Evolutionary conservation across 1,284 basidiomycete species (phyloP).

Genomic region (Marasmius fiardii): DNA sequence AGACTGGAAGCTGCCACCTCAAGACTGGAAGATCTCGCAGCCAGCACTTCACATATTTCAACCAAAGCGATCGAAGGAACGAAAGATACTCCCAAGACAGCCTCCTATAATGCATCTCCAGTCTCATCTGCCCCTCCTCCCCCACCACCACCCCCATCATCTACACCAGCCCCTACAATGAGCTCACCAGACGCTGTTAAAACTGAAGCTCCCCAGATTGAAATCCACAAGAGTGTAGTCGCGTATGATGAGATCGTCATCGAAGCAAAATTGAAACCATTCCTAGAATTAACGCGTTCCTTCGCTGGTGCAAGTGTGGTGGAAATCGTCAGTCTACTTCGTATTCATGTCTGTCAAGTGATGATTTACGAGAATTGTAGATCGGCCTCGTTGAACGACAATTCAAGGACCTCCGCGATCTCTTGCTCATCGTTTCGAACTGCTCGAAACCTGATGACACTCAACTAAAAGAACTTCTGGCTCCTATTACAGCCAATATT

Average conservation of each 20-base stretch:
- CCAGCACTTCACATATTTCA: constrained; percentile 28
- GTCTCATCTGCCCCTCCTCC: constrained; percentile 39
- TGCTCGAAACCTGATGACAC: constrained; percentile 81
- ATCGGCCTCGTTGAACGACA: constrained; percentile 67
- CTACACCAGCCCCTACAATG: constrained; percentile 32
- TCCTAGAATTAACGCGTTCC: constrained; percentile 69
- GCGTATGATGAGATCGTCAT: constrained; percentile 79
- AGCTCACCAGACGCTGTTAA: too few relatives aligned
- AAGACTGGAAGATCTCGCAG: constrained; percentile 88
- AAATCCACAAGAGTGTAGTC: constrained; percentile 58
- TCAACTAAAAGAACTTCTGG: constrained; percentile 59
- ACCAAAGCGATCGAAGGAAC: constrained; percentile 19
- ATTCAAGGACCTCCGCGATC: constrained; percentile 65
- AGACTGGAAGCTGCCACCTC: constrained; percentile 93
- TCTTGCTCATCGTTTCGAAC: constrained; percentile 66
- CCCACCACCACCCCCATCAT: constrained; percentile 33
- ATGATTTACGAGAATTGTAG: constrained; percentile 35
- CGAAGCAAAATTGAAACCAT: constrained; percentile 70
- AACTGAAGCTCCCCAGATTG: constrained; percentile 19
- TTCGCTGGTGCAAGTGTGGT: constrained; percentile 71
- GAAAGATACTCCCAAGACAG: constrained; percentile 30
- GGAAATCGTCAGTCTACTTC: constrained; percentile 66
- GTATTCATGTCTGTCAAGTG: neutral
- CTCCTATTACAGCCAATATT: constrained; percentile 74
- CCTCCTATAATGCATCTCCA: constrained; percentile 35